Evolutionary conservation across 1,284 basidiomycete species (phyloP), one percentile per base, ranked within the genome.

Genomic region (Singerocomus inundabilis): DNA sequence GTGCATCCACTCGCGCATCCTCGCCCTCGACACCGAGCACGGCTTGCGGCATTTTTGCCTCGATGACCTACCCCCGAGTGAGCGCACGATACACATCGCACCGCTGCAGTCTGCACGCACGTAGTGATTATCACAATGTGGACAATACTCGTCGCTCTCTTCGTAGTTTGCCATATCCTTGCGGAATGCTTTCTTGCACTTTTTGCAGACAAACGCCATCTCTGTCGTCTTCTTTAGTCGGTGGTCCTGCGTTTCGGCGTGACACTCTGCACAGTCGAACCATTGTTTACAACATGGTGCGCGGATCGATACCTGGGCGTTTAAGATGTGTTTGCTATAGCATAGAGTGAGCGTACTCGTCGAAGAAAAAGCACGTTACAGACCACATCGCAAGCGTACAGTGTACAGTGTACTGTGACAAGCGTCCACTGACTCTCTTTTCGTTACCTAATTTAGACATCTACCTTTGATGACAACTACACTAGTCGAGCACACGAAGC

Each of bases 91-190:
- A 5, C 18, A 5, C 13, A 28, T 13, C 21, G 18, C 8, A 30
- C 28, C 13, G 25, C 10, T 37, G 33, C 28, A 18, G 13, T 4
- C 29, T 7, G 18, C 16, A 77, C 88, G 62, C 69, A 96, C 95
- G 69, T 94, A 98, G 67, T 95, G 93, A 67, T 99, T 98, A 70
- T 97, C 94, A 67, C 96, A 98, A 71, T 98, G 89, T 0, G 97
- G 96, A 67, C 97, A 99, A 69, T 87, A 98, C 72, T 99, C 96
- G 67, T 99, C 96, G 57, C 91, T 91, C 67, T 97, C 93, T 63
- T 99, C 97, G 65, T 93, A 98, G 26, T 70, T 73, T 0, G 77
- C 59, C 87, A 98, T 93, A 69, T 98, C 93, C 72, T 99, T 98
- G 54, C 96, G 74, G 70, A 99, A 98, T 2, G 93, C 94, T 72